phyloP scores from a whole-genome alignment of 179 eudicot genomes.

The Patellifolia procumbens region DNA sequence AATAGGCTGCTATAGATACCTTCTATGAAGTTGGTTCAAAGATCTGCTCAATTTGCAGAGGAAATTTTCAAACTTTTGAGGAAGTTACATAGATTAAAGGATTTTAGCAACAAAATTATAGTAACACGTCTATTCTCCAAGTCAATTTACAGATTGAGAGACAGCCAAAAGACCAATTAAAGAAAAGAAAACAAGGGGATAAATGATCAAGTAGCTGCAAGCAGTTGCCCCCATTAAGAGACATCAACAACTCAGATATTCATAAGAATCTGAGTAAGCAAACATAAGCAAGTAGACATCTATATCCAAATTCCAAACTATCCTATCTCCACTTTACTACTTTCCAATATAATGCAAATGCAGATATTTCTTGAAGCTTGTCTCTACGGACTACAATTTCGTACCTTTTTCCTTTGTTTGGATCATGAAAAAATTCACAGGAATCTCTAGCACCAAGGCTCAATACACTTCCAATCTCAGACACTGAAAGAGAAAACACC shows the following conservation, averaged over 20 bases:
- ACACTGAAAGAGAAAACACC: slow-evolving; percentile 85
- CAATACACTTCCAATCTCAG: slow-evolving; percentile 79
- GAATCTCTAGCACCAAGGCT: slow-evolving; percentile 86
- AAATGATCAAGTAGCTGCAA: not conserved
- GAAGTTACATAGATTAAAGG: not conserved
- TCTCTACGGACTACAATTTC: not conserved
- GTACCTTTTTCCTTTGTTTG: slow-evolving; percentile 84
- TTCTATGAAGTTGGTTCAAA: not conserved
- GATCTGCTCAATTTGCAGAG: not conserved
- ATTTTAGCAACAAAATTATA: not conserved
- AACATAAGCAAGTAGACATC: not conserved
- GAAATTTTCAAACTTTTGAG: not conserved
- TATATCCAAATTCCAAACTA: not conserved
- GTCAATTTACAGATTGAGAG: not conserved
- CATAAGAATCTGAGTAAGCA: too few relatives aligned
- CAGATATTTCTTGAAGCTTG: not conserved
- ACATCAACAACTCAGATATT: too few relatives aligned
- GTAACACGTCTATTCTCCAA: not conserved
- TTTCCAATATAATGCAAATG: not conserved
- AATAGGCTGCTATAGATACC: not conserved
- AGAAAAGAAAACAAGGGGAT: not conserved
- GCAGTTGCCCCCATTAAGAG: not conserved
- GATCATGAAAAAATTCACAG: slow-evolving; percentile 96
- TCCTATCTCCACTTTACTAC: not conserved
- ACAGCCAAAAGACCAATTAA: slow-evolving; percentile 2